A percentile compares a stretch with the other conserved stretches of the same genome.
These are phyloP conservation scores for Penicillium rolfsii DNA, from an alignment of 2,329 filamentous ascomycete species.

Conservation along the genomic window DNA sequence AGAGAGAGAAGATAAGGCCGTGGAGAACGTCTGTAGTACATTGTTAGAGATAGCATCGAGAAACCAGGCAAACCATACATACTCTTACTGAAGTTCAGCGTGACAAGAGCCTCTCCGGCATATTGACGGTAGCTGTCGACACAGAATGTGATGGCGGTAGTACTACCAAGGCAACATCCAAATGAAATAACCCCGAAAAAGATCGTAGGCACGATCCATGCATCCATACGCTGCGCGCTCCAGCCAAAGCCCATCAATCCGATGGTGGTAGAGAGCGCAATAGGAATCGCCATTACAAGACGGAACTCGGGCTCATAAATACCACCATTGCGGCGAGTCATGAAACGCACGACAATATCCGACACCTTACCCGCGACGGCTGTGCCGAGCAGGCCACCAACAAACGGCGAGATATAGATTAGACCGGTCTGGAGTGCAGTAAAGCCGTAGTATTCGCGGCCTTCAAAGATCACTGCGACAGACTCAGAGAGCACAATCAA, in stretches of 20 bases:
- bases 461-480: conserved; percentile 77
- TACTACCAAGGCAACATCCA: conserved; percentile 85
- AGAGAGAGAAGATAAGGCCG: conserved; percentile 83
- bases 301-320: conserved; percentile 95
- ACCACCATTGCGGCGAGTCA: conserved; percentile 85
- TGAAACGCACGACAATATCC: conserved; percentile 78
- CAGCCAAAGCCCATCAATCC: conserved; percentile 97
- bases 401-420: conserved; percentile 86
- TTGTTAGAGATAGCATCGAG: conserved; percentile 14
- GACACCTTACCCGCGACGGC: conserved; percentile 86
- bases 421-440: conserved; percentile 78
- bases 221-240: conserved; percentile 73
- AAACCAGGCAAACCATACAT: conserved; percentile 31
- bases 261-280: conserved; percentile 75
- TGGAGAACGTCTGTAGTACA: conserved; percentile 70
- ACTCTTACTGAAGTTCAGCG: conserved; percentile 91
- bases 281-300: conserved; percentile 81
- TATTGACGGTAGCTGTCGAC: conserved; percentile 94
- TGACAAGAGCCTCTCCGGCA: conserved; percentile 90
- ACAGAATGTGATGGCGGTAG: conserved; percentile 89
- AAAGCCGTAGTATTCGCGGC: conserved; percentile 74
- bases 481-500: conserved; percentile 92
- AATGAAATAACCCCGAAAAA: conserved; percentile 94
- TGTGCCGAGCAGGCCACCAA: conserved; percentile 87
- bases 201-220: conserved; percentile 88